These are phyloP conservation scores for Huntiella abstrusa DNA, from an alignment of 2,329 filamentous ascomycete genomes.

Conservation along the genomic window DNA sequence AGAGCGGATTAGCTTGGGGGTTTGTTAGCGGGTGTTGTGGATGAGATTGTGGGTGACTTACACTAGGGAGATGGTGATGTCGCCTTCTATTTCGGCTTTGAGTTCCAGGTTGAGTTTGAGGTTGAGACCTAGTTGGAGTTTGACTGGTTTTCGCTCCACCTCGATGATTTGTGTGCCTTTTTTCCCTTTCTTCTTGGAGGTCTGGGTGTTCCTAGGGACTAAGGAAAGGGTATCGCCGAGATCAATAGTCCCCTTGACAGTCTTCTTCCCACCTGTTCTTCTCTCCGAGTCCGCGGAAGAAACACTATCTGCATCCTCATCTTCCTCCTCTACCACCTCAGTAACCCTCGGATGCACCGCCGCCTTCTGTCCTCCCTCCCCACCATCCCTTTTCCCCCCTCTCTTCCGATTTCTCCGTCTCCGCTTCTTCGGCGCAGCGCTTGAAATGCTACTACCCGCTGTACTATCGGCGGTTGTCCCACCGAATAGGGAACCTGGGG, in stretches of 20 bases:
- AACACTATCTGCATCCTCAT: conserved; percentile 3
- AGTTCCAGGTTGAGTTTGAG: conserved; percentile 60
- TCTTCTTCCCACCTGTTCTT: not conserved
- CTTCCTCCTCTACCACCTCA: not conserved
- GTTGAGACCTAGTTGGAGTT: conserved; percentile 50
- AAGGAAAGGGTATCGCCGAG: not conserved
- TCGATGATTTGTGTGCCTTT: not conserved
- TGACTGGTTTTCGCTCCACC: conserved; percentile 9
- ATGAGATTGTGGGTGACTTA: conserved; percentile 14
- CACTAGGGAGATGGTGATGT: conserved; percentile 53
- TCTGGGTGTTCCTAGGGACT: not conserved
- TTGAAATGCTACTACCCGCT: not conserved
- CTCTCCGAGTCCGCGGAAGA: not conserved
- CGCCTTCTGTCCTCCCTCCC: not conserved
- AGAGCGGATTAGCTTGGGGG: not conserved
- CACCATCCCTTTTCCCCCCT: not conserved
- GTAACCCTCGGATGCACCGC: not conserved
- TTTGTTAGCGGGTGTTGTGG: not conserved
- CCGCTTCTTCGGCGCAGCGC: not conserved
- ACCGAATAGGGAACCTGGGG: not conserved
- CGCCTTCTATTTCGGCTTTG: conserved; percentile 60
- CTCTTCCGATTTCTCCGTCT: conserved; percentile 1
- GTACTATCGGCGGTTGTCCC: conserved; percentile 7
- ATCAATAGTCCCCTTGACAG: conserved; percentile 5
- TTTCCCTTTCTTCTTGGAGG: conserved; percentile 7